Evolutionary conservation across 108 stramenopile genomes (phyloP).

Genomic region (Parietichytrium sp.): DNA sequence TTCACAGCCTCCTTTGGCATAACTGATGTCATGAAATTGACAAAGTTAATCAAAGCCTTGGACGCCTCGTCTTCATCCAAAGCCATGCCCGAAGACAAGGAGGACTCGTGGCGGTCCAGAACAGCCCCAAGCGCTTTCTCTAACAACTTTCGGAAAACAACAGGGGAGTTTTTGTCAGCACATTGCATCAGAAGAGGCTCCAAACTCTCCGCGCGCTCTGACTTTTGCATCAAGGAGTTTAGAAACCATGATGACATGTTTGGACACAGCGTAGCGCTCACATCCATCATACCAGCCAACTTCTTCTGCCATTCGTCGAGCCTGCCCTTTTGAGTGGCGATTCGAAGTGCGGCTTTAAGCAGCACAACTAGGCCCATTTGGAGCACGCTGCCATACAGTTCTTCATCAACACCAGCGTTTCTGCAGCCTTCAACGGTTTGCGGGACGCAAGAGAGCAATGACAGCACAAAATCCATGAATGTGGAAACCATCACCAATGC

Average conservation of each 20-base stretch:
- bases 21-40: background rate
- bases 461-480: conserved; percentile 15
- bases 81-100: too few relatives aligned
- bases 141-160: too few relatives aligned
- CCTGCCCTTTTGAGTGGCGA: background rate
- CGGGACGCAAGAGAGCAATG: too few relatives aligned
- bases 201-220: background rate
- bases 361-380: conserved; percentile 17
- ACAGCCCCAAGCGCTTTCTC: too few relatives aligned
- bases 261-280: background rate
- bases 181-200: conserved; percentile 28
- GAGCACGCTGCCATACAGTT: too few relatives aligned
- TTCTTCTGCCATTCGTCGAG: background rate
- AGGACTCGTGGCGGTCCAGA: too few relatives aligned
- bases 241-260: background rate
- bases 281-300: background rate
- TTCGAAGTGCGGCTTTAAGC: background rate
- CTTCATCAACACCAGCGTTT: too few relatives aligned
- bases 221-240: background rate
- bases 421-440: too few relatives aligned
- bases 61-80: background rate
- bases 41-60: background rate
- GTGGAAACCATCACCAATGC: conserved; percentile 12
- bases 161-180: background rate
- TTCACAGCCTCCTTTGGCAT: background rate